Conservation (phyloP, 148 eudicot genomes). For the Fagopyrum tataricum region DNA sequence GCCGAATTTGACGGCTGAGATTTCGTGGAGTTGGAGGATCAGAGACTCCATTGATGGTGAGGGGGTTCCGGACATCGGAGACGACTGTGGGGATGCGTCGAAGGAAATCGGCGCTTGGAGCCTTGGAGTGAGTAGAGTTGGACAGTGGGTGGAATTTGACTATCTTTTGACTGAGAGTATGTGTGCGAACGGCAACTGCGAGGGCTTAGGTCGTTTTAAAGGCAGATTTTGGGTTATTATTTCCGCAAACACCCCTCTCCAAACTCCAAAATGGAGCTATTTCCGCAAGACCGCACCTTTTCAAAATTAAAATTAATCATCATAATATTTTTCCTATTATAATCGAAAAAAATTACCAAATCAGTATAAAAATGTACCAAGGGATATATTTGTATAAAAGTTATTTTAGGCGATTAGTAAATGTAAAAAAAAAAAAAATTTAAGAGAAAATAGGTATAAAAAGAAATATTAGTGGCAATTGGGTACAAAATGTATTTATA, state of each 20-base stretch:
- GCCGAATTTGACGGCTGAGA: conserved; percentile 88
- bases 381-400: too few species aligned
- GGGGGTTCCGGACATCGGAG: conserved; percentile 14
- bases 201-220: neutral
- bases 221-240: neutral
- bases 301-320: too few species aligned
- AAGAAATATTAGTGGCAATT: too few species aligned
- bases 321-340: too few species aligned
- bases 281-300: too few species aligned
- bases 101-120: too few species aligned
- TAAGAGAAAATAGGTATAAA: too few species aligned
- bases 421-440: too few species aligned
- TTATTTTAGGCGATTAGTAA: too few species aligned
- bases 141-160: neutral
- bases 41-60: conserved; percentile 57
- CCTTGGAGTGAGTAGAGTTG: neutral
- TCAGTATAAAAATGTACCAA: too few species aligned
- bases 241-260: neutral
- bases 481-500: too few species aligned
- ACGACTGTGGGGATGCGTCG: neutral
- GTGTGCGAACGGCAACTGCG: neutral
- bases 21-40: conserved; percentile 63
- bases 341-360: too few species aligned
- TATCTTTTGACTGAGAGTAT: neutral
- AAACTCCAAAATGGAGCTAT: neutral